Evolutionary conservation across 2,329 filamentous ascomycete genomes (phyloP), one percentile per base, ranked within the genome.

Genomic region (Chaetomium sp.): DNA sequence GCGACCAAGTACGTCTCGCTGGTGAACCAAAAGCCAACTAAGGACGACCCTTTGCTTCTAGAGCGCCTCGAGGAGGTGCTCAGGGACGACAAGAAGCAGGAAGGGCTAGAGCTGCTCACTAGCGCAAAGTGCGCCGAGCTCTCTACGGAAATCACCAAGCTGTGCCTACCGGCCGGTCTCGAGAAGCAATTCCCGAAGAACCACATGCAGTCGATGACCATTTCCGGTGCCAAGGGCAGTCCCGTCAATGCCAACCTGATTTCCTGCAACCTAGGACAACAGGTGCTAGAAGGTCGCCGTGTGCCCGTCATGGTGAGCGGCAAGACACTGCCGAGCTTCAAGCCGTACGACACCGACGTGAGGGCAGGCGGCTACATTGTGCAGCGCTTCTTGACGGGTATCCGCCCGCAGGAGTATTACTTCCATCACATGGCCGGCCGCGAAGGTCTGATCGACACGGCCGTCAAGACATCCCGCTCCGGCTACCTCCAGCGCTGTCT

Each of bases 401-500:
- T 99, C 59, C 85, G 92, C 53, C 94, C 94, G 4, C 94, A 99
- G 67, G 95, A 99, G 70, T 99, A 96, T 71, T 99, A 92, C 71
- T 99, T 99, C 78, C 94, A 99, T 81, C 91, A 95, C 72, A 99
- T 99, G 95, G 94, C 92, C 67, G 95, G 95, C 65, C 85, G 94
- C 74, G 95, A 99, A 79, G 94, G 94, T 78, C 77, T 99, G 62
- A 99, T 99, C 68, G 94, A 99, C 80, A 99, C 94, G 19, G 94
- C 94, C 61, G 94, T 99, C 71, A 99, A 99, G 75, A 99, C 94
- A 1, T 95, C 92, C 8, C 87, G 94, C 68, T 97, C 94, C 34
- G 95, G 94, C 58, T 99, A 99, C 69, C 78, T 99, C 51, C 94
- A 99, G 70, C 82, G 95, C 68, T 99, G 94, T 79, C 80, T 99